Evolutionary conservation across 2,329 filamentous ascomycete genomes (phyloP).

Genomic region (Diplodia seriata): DNA sequence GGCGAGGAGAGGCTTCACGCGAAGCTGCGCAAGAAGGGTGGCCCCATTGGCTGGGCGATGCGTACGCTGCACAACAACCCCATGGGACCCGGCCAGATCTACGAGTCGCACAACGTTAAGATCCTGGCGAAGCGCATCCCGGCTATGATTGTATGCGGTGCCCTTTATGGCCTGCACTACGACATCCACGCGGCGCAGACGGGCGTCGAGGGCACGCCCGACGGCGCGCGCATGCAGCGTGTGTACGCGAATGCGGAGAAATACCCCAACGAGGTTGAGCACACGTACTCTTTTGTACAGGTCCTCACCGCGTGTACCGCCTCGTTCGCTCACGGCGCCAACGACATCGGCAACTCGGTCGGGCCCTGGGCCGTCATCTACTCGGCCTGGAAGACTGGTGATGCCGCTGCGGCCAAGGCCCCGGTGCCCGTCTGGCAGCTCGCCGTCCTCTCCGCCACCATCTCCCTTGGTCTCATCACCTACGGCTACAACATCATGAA

Average conservation of each 20-base stretch:
- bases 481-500: constrained; percentile 89
- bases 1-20: constrained; percentile 66
- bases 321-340: constrained; percentile 69
- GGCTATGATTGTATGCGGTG: constrained; percentile 67
- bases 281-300: constrained; percentile 58
- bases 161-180: constrained; percentile 79
- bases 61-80: constrained; percentile 76
- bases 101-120: constrained; percentile 75
- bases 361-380: constrained; percentile 50
- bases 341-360: constrained; percentile 61
- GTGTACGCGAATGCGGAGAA: constrained; percentile 62
- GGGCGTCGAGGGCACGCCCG: constrained; percentile 73
- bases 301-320: constrained; percentile 54
- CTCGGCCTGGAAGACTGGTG: constrained; percentile 62
- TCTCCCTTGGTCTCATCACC: constrained; percentile 71
- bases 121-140: constrained; percentile 70
- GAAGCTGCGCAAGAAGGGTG: constrained; percentile 66
- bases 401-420: constrained; percentile 66
- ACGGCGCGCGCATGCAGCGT: constrained; percentile 72
- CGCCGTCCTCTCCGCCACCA: constrained; percentile 68
- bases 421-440: constrained; percentile 78
- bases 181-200: constrained; percentile 80
- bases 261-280: constrained; percentile 49
- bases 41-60: constrained; percentile 84
- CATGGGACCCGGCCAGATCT: constrained; percentile 73